These are phyloP conservation scores for Liriodendron chinense DNA, from an alignment of 164 flowering plant species.

Conservation along the genomic window DNA sequence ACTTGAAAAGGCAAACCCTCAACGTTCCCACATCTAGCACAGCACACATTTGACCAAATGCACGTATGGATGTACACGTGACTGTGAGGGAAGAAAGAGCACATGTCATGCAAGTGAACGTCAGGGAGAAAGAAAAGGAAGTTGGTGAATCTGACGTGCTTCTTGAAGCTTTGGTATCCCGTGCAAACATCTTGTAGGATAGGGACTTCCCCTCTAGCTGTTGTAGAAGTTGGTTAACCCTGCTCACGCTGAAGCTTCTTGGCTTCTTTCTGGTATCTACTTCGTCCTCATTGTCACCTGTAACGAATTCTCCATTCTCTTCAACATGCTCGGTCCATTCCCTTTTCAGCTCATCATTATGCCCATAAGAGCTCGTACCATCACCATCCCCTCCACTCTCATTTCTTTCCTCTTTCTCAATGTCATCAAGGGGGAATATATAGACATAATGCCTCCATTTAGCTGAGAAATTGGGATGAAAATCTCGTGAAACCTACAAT, in stretches of 20 bases:
- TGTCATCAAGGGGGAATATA: slow-evolving; percentile 64
- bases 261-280: slow-evolving; percentile 48
- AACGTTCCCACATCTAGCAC: too few relatives aligned
- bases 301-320: slow-evolving; percentile 16
- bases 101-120: not conserved
- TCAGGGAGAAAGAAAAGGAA: slow-evolving; percentile 1
- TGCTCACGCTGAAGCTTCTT: slow-evolving; percentile 45
- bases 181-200: slow-evolving; percentile 89
- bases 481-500: slow-evolving; percentile 71
- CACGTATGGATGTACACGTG: not conserved
- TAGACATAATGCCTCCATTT: slow-evolving; percentile 92
- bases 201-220: slow-evolving; percentile 79
- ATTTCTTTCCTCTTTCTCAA: slow-evolving; percentile 23
- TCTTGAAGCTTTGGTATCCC: slow-evolving; percentile 94
- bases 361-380: slow-evolving; percentile 7
- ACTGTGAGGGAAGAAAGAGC: not conserved
- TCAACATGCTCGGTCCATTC: slow-evolving; percentile 18
- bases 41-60: not conserved
- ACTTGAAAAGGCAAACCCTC: too few relatives aligned
- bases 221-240: slow-evolving; percentile 58
- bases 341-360: slow-evolving; percentile 12
- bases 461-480: slow-evolving; percentile 97
- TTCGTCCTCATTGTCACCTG: slow-evolving; percentile 21
- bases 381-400: slow-evolving; percentile 14
- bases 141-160: slow-evolving; percentile 51